Evolutionary conservation across 2,329 filamentous ascomycete species (phyloP).

Genomic region (Trichoderma afroharzianum): DNA sequence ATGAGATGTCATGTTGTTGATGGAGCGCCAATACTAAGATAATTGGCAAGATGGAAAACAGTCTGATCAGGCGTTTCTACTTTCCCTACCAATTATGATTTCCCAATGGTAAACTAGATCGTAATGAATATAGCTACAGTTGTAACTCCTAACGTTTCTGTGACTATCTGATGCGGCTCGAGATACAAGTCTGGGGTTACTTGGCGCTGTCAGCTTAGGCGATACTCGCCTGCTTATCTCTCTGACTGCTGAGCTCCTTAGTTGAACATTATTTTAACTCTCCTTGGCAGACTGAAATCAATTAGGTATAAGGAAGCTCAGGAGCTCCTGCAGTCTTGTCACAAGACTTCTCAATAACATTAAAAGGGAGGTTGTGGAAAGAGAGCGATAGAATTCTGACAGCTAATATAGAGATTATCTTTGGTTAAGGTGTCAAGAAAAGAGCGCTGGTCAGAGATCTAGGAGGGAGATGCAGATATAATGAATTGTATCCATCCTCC

Average conservation of each 20-base stretch:
- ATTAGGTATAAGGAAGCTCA: background rate
- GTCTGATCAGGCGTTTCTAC: background rate
- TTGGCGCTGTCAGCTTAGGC: background rate
- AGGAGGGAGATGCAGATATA: background rate
- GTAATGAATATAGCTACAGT: background rate
- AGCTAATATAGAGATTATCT: background rate
- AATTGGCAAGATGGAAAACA: background rate
- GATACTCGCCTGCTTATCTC: background rate
- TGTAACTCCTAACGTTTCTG: background rate
- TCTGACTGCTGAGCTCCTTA: background rate
- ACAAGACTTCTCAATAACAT: background rate
- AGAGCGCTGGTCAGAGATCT: too few relatives aligned
- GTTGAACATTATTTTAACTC: rapidly evolving
- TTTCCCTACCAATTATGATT: background rate
- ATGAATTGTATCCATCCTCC: too few relatives aligned
- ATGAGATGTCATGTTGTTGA: background rate
- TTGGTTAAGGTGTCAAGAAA: background rate
- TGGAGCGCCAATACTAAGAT: background rate
- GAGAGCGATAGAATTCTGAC: rapidly evolving
- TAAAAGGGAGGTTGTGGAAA: background rate
- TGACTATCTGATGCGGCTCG: background rate
- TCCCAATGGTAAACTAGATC: background rate
- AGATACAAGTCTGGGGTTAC: background rate
- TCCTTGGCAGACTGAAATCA: background rate
- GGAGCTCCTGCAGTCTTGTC: background rate